A percentile compares a stretch with the other conserved stretches of the same genome.
phyloP scores from a whole-genome alignment of 805 yeast species.

The Candida peoriensis region DNA sequence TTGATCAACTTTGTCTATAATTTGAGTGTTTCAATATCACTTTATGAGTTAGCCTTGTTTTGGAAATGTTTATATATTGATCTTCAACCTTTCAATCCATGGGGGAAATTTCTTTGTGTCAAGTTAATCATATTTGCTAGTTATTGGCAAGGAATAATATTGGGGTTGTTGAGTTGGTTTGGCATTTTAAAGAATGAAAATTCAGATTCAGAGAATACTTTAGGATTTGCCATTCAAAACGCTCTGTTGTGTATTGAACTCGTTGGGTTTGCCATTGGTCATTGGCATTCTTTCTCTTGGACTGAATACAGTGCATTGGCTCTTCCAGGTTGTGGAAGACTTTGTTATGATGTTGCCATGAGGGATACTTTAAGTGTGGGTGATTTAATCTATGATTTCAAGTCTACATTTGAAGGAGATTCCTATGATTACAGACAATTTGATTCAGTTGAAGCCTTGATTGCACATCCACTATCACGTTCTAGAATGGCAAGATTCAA shows the following conservation, averaged over 20 bases:
- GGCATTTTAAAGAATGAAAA: slow-evolving; percentile 35
- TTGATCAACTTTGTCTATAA: slow-evolving; percentile 73
- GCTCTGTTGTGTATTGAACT: slow-evolving; percentile 78
- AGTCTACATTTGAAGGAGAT: slow-evolving; percentile 59
- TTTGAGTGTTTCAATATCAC: slow-evolving; percentile 70
- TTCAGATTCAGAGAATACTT: slow-evolving; percentile 27
- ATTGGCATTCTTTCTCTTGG: slow-evolving; percentile 80
- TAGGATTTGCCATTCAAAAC: slow-evolving; percentile 67
- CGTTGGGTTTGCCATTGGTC: slow-evolving; percentile 83
- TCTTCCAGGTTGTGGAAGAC: slow-evolving; percentile 65
- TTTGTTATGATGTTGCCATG: slow-evolving; percentile 57
- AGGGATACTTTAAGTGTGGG: slow-evolving; percentile 70
- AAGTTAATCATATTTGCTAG: slow-evolving; percentile 93
- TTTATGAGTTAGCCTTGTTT: slow-evolving; percentile 82
- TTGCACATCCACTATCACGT: slow-evolving; percentile 63
- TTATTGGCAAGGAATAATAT: slow-evolving; percentile 84
- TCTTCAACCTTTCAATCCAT: slow-evolving; percentile 73
- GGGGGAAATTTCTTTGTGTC: slow-evolving; percentile 90
- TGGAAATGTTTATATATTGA: slow-evolving; percentile 88
- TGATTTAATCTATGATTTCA: slow-evolving; percentile 80
- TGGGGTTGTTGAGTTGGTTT: slow-evolving; percentile 47
- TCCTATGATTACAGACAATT: slow-evolving; percentile 76
- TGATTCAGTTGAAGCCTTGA: slow-evolving; percentile 70
- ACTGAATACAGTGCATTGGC: slow-evolving; percentile 57
- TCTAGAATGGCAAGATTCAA: slow-evolving; percentile 65